Base-by-base conservation (phyloP, 768 basidiomycete genomes). In the Tricholomella constricta region DNA sequence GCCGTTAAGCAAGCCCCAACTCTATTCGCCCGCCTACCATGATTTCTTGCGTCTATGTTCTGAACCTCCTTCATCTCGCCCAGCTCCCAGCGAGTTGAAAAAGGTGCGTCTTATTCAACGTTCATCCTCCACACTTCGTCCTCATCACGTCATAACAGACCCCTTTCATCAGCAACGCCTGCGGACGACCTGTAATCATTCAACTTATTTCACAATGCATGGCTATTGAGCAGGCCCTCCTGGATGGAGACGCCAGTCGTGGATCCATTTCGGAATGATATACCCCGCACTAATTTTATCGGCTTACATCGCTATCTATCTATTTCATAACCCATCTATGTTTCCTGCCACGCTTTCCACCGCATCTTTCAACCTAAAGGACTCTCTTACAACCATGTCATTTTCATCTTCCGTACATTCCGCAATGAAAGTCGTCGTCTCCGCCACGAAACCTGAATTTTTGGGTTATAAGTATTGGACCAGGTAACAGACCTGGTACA, bases 351-450 rank as follows among this genome's bases (percentile, higher is more conserved):
- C 78, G 57, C 72, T 79, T 71, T 91, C 89, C 42, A 91, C 83
- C 3, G 83, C 82, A 69, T 79, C 72, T 68, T 88, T 91, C 69
- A 92, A 72, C 58, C 69, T 77, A 57, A 84, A 81, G 15, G 86
- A 82, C 60, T 84, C 84, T 52, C 74, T 78, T 4, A 92, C 88
- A 14, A 95, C 91, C 52, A 78, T 78, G 57, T 92, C 90, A 65
- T 93, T 86, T 59, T 94, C 94, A 63, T 96, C 93, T 70, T 94
- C 91, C 4, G 84, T 82, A 63, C 86, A 89, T 68, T 96, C 94
- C 4, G 85, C 84, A 48, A 96, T 86, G 72, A 96, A 94, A 23
- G 89, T 86, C 15, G 89, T 77, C 25, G 92, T 89, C 66, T 96
- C 94, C 9, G 84, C 75, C 14, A 81, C 85, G 61, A 91, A 89